A percentile compares a stretch with the other conserved stretches of the same genome.
phyloP scores from a whole-genome alignment of 2,329 filamentous ascomycete species.

The Hymenoscyphus salicellus region DNA sequence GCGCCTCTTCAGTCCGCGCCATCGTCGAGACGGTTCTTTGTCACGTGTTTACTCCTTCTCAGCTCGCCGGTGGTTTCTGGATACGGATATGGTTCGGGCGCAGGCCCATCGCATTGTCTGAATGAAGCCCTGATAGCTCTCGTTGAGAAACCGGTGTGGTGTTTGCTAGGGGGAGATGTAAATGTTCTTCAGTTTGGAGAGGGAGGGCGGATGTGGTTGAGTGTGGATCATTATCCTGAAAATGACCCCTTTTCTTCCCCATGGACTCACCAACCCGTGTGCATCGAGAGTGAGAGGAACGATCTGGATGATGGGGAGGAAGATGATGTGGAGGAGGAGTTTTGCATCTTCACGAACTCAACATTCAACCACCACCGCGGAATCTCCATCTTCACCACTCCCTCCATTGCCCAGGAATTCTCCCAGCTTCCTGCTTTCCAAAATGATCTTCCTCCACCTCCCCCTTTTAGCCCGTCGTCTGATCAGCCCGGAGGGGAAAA shows the following conservation, averaged over 20 bases:
- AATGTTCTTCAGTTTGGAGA: background rate
- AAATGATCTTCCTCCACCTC: background rate
- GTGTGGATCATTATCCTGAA: background rate
- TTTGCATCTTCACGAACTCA: constrained; percentile 15
- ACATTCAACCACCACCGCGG: constrained; percentile 9
- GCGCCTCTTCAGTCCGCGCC: background rate
- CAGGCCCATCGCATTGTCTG: background rate
- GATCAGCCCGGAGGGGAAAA: too few species aligned
- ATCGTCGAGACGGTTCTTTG: background rate
- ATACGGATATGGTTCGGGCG: too few species aligned
- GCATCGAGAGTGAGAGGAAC: background rate
- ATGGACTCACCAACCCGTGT: constrained; percentile 6
- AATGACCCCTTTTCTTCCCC: background rate
- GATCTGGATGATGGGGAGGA: background rate
- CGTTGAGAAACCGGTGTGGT: background rate
- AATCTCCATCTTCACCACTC: constrained; percentile 17
- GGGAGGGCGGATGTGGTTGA: background rate
- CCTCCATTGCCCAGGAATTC: constrained; percentile 12
- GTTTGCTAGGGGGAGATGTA: background rate
- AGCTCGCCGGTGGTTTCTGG: background rate
- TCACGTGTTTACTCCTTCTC: background rate
- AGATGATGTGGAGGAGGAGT: background rate
- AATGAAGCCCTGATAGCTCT: background rate
- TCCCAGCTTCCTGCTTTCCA: constrained; percentile 3
- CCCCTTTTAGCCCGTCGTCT: too few species aligned